Percentiles rank a stretch among this genome's conserved stretches.
Evolutionary conservation across 768 basidiomycete species (phyloP).

Genomic region (Obba rivulosa): DNA sequence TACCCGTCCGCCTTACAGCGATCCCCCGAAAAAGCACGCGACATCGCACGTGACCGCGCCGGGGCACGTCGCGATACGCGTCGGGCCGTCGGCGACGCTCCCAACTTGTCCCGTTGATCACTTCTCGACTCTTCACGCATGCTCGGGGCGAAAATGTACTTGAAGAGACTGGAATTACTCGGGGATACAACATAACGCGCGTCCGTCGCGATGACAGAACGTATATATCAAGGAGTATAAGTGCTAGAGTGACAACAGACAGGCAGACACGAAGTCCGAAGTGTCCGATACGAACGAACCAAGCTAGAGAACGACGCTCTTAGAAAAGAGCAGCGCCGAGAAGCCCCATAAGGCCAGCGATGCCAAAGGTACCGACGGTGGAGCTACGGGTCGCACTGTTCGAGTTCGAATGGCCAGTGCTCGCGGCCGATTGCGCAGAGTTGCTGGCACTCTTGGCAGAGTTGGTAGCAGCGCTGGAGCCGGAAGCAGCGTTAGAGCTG

Average conservation of each 20-base stretch:
- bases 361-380: constrained; percentile 31
- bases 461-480: constrained; percentile 2
- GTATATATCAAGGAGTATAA: too few relatives aligned
- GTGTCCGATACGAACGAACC: background rate
- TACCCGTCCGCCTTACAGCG: too few relatives aligned
- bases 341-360: constrained; percentile 47
- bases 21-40: too few relatives aligned
- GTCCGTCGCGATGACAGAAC: too few relatives aligned
- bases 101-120: too few relatives aligned
- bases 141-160: too few relatives aligned
- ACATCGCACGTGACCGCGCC: too few relatives aligned
- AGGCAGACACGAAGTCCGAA: background rate
- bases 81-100: too few relatives aligned
- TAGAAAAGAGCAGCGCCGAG: constrained; percentile 43
- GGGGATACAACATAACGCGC: too few relatives aligned
- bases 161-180: too few relatives aligned
- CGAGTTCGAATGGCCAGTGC: constrained; percentile 9
- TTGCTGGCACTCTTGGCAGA: background rate
- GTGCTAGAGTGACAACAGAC: background rate
- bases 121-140: too few relatives aligned
- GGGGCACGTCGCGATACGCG: too few relatives aligned
- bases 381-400: constrained; percentile 29
- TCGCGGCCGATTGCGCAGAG: constrained; percentile 6
- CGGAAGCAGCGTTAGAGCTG: constrained; percentile 14
- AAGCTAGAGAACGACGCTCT: background rate